Evolutionary conservation across 106 monocot genomes (phyloP), one percentile per base, ranked within the genome.

Genomic region (Phalaenopsis equestris): DNA sequence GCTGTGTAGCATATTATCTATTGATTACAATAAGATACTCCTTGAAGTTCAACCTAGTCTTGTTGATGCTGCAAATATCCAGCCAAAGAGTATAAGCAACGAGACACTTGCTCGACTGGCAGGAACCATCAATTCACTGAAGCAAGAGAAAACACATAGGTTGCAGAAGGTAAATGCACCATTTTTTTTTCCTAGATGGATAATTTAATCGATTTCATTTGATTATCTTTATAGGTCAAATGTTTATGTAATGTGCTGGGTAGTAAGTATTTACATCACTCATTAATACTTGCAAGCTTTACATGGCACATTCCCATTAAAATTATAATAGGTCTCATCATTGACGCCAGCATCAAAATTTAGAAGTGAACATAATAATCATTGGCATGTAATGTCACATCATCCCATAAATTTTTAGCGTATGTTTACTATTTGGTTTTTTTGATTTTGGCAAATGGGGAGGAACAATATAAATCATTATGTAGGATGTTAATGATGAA

Each of bases 11-110:
- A 79, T 88, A 65, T 83, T 97, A 86, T 86, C 88, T 38, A 23
- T 89, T 81, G 92, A 94, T 81, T 85, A 87, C 56, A 79, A 61
- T 67, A 81, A 90, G 80, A 81, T 73, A 45, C 80, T 97, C 1
- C 41, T 2, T 80, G 92, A 90, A 76, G 79, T 94, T 61, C 90
- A 94, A 88, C 92, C 92, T 17, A 85, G 85, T 38, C 89, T 87
- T 84, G 72, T 48, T 65, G 84, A 88, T 82, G 72, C 41, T 65
- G 41, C 42, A 42, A 83, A 81, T 43, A 77, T 43, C 57, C 85
- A 81, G 58, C 75, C 81, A 46, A 90, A 81, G 84, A 90, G 87
- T 84, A 94, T 97, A 55, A 90, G 94, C 86, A 89, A 97, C 81
- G 89, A 86, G 18, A 86, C 87, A 37, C 83, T 94, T 83, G 83